Percentiles rank a stretch among this genome's conserved stretches.
Evolutionary conservation across 2,329 filamentous ascomycete genomes (phyloP).

Genomic region (Thielaviopsis populi): DNA sequence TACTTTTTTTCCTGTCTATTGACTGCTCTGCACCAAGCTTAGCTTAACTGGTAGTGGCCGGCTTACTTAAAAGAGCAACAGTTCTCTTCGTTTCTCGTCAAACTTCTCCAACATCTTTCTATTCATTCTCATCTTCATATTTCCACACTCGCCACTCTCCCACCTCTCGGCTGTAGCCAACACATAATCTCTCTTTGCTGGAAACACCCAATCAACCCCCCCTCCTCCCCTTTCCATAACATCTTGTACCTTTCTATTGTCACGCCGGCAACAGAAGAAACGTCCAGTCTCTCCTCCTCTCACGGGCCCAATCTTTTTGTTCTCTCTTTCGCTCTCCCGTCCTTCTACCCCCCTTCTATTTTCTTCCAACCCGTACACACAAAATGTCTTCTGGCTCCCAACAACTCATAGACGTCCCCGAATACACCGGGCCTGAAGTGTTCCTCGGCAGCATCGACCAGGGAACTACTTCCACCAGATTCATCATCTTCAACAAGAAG

Average conservation of each 20-base stretch:
- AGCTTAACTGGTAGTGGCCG: background rate
- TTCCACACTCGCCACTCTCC: background rate
- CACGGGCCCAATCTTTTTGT: background rate
- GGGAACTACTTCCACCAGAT: slow-evolving; percentile 77
- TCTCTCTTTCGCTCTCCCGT: background rate
- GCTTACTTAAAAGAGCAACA: slow-evolving; percentile 4
- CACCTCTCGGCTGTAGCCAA: background rate
- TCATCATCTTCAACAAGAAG: slow-evolving; percentile 73
- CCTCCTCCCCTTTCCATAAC: background rate
- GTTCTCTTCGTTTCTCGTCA: background rate
- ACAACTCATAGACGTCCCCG: background rate
- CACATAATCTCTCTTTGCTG: background rate
- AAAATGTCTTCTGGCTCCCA: background rate
- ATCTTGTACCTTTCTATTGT: background rate
- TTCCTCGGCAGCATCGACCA: slow-evolving; percentile 85
- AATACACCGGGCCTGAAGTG: background rate
- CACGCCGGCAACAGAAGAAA: background rate
- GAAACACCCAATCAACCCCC: background rate
- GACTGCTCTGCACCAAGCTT: background rate
- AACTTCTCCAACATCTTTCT: background rate
- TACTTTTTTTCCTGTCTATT: background rate
- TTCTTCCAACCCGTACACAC: background rate
- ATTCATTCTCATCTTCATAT: background rate
- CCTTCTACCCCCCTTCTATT: background rate
- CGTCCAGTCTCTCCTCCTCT: background rate